A percentile compares a stretch with the other conserved stretches of the same genome.
Evolutionary conservation across 345 rosid species (phyloP).

Genomic region (Sisymbrium altissimum): DNA sequence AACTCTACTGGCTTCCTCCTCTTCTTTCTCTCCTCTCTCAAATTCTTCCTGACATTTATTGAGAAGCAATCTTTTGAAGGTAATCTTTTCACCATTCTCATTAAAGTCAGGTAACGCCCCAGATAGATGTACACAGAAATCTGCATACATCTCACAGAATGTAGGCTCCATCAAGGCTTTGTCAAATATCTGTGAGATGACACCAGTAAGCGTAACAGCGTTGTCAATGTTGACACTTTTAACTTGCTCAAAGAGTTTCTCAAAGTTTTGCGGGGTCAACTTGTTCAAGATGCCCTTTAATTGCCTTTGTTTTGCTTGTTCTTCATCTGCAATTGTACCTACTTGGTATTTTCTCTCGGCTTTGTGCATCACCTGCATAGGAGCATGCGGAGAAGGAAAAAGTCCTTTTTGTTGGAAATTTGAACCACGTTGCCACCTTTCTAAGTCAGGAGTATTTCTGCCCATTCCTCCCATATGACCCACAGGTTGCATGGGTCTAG

Average conservation of each 20-base stretch:
- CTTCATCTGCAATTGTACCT: slow-evolving; percentile 74
- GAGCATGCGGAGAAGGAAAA: slow-evolving; percentile 84
- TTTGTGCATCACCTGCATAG: slow-evolving; percentile 80
- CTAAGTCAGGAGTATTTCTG: slow-evolving; percentile 62
- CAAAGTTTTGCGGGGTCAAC: slow-evolving; percentile 95
- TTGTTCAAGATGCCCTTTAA: slow-evolving; percentile 90
- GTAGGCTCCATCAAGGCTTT: slow-evolving; percentile 99
- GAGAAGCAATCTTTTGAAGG: slow-evolving; percentile 81
- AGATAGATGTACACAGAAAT: slow-evolving; percentile 71
- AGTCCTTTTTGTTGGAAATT: slow-evolving; percentile 69
- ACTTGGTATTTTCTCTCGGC: slow-evolving; percentile 93
- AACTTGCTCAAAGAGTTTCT: slow-evolving; percentile 89
- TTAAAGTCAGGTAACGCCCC: slow-evolving; percentile 68
- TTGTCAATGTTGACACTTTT: slow-evolving; percentile 82
- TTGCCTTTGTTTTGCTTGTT: slow-evolving; percentile 78
- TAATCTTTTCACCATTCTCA: slow-evolving; percentile 69
- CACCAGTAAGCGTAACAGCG: slow-evolving; percentile 63
- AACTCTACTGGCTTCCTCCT: slow-evolving; percentile 86
- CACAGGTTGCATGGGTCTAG: slow-evolving; percentile 70
- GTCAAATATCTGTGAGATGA: slow-evolving; percentile 92
- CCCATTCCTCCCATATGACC: slow-evolving; percentile 64
- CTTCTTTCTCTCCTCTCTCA: slow-evolving; percentile 89
- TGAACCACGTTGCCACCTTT: slow-evolving; percentile 80
- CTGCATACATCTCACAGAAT: slow-evolving; percentile 95
- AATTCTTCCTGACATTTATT: slow-evolving; percentile 97